Evolutionary conservation across 257 asterid species (phyloP), one percentile per base, ranked within the genome.

Genomic region (Ocimum tenuiflorum): DNA sequence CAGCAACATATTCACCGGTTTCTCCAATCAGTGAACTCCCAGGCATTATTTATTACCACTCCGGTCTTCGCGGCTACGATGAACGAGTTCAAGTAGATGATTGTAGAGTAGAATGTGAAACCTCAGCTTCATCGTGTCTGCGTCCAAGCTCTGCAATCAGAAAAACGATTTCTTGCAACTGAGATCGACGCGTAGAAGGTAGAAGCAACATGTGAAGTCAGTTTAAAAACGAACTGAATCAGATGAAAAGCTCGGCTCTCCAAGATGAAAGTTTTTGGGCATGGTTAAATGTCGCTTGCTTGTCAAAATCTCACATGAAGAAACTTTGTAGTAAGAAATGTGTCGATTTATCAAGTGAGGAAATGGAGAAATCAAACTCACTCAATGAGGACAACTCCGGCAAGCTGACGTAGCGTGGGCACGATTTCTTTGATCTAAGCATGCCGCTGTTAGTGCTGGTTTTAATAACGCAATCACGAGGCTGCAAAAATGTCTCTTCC

Each of bases 321-420:
- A n/a, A n/a, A n/a, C 31, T 2, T 4, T 27, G 31, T 4, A 56
- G 64, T n/a, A 65, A 51, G 71, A 48, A 41, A 59, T 27, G 22
- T 12, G 19, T 18, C 2, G 15, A 29, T 41, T 22, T 52, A 15
- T 9, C 7, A 52, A 43, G 39, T 18, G 53, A 59, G 38, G 13
- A 45, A 39, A 24, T 17, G 8, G 49, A 31, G 53, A 66, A 51
- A 49, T 38, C 15, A 20, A 61, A 81, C 90, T 82, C 72, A 89
- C 95, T 79, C 29, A 42, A 19, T 36, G 88, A 70, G 41, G 23
- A 78, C 70, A 55, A 49, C 63, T 73, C 82, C 43, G 97, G 96
- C 82, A 91, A 83, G 82, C 89, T 84, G 83, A 84, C 81, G 33
- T 84, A 81, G 56, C 7, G 54, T 65, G 97, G 97, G 48, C 97